Conservation (phyloP, 23 red algal genomes). For the Gracilaria vermiculophylla region DNA sequence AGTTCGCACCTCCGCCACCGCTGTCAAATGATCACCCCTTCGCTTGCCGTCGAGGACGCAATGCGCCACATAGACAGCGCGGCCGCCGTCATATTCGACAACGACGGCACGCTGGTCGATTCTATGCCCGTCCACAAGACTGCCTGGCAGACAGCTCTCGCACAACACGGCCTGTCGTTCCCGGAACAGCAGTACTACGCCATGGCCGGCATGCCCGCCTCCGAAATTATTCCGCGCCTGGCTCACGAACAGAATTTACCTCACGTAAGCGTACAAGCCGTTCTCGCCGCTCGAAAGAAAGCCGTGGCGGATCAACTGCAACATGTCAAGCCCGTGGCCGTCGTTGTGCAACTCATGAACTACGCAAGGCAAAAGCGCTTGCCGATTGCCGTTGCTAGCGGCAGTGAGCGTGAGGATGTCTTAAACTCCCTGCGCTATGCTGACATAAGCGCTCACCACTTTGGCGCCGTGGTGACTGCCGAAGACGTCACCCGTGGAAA, state of each 20-base stretch:
- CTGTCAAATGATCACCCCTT: not conserved
- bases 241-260: conserved; percentile 7
- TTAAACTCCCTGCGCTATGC: not conserved
- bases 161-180: conserved; percentile 33
- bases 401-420: conserved; percentile 54
- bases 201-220: conserved; percentile 52
- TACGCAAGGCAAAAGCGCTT: conserved; percentile 31
- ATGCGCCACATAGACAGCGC: conserved; percentile 5
- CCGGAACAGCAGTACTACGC: conserved; percentile 44
- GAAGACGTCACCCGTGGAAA: conserved; percentile 66
- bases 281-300: conserved; percentile 13
- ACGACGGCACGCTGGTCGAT: conserved; percentile 76
- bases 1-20: too few relatives aligned
- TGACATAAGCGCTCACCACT: conserved; percentile 28
- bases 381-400: conserved; percentile 50
- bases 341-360: conserved; percentile 27
- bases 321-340: not conserved
- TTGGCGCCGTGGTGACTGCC: conserved; percentile 47
- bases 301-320: not conserved
- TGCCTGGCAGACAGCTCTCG: conserved; percentile 27
- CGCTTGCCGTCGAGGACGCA: not conserved
- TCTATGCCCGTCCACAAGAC: conserved; percentile 60
- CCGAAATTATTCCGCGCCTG: conserved; percentile 52
- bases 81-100: conserved; percentile 70
- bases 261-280: not conserved